Evolutionary conservation across 176 grass and related monocot species (phyloP).

Genomic region (Tillandsia fasciculata): DNA sequence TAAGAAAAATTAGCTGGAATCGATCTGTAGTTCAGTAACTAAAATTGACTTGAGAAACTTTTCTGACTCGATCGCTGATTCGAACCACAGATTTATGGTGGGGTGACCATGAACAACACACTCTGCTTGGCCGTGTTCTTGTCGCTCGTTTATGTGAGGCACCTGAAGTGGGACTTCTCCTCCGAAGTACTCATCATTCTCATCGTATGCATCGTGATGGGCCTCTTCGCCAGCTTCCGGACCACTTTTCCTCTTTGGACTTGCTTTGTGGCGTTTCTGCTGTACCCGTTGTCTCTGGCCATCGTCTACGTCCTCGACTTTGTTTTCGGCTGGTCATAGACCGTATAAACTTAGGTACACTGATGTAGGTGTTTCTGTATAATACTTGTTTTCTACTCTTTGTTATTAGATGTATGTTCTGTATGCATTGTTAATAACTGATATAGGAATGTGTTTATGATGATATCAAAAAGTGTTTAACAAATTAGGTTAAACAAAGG

Average conservation of each 20-base stretch:
- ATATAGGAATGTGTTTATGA: neutral
- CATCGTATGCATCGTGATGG: constrained; percentile 70
- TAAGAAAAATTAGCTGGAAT: neutral
- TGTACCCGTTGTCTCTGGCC: constrained; percentile 49
- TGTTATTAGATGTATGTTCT: neutral
- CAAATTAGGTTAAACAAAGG: no score
- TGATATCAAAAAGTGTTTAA: neutral
- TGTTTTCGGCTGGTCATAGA: constrained; percentile 66
- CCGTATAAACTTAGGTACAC: neutral
- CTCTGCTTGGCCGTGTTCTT: constrained; percentile 70
- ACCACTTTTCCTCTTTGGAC: constrained; percentile 68
- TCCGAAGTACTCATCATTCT: constrained; percentile 64
- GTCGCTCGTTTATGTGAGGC: constrained; percentile 48
- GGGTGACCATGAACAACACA: constrained; percentile 85
- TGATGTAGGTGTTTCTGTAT: neutral
- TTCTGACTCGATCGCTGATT: neutral
- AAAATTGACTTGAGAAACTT: neutral
- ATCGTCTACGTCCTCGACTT: constrained; percentile 70
- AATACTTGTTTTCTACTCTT: neutral
- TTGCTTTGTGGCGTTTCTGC: constrained; percentile 39
- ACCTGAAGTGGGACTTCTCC: constrained; percentile 74
- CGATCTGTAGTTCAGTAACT: neutral
- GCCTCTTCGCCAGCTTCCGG: constrained; percentile 69
- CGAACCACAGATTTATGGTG: constrained; percentile 51
- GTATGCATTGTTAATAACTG: neutral